Percentiles rank a stretch among this genome's conserved stretches.
phyloP scores from a whole-genome alignment of 805 yeast species.

The Ogataea zsoltii region DNA sequence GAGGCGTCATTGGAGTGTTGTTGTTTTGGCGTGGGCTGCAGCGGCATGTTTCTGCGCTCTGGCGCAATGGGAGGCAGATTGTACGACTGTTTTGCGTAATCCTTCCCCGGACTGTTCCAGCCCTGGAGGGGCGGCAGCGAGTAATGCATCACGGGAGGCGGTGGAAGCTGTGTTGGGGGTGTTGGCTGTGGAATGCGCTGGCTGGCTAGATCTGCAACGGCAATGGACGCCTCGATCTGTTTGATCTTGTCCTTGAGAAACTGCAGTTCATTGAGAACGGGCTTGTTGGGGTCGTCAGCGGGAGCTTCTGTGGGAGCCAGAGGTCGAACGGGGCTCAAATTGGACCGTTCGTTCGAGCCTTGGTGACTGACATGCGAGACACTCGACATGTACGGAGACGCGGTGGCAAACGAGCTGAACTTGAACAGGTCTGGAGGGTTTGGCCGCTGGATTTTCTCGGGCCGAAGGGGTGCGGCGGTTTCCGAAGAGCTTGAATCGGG shows the following conservation, averaged over 20 bases:
- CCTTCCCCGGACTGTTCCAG: constrained; percentile 4
- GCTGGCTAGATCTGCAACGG: constrained; percentile 33
- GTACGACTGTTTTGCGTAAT: constrained; percentile 1
- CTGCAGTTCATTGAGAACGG: constrained; percentile 34
- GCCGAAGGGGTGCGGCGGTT: not conserved
- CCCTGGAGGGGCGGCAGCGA: constrained; percentile 27
- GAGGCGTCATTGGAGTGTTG: not conserved
- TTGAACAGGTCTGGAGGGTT: constrained; percentile 6
- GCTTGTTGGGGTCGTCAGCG: too few relatives aligned
- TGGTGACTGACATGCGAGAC: constrained; percentile 15
- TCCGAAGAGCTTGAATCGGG: not conserved
- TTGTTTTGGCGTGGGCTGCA: not conserved
- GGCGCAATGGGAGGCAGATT: constrained; percentile 5
- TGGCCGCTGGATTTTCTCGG: constrained; percentile 1
- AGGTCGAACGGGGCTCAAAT: not conserved
- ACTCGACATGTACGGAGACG: constrained; percentile 19
- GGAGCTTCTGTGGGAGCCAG: too few relatives aligned
- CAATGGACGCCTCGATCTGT: constrained; percentile 47
- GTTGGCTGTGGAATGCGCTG: not conserved
- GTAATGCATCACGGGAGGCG: constrained; percentile 13
- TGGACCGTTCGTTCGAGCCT: constrained; percentile 30
- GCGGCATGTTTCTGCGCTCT: not conserved
- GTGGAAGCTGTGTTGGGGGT: constrained; percentile 10
- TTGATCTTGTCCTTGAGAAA: constrained; percentile 42
- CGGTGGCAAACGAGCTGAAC: constrained; percentile 13